phyloP scores from a whole-genome alignment of 176 grass and related monocot species.

The Alloteropsis semialata region DNA sequence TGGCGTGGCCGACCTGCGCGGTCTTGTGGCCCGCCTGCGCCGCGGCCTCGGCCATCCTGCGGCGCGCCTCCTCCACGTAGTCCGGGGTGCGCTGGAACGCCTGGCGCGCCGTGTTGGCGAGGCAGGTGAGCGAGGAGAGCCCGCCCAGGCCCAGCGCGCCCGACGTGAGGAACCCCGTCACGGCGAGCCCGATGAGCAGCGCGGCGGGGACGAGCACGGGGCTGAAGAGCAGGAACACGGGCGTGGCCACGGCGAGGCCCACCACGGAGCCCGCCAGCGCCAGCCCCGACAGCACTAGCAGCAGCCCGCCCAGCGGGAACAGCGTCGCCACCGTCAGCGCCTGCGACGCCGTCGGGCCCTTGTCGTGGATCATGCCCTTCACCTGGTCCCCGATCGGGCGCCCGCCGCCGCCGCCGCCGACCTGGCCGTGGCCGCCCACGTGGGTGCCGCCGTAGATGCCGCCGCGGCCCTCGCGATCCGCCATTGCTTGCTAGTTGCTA shows the following conservation, averaged over 20 bases:
- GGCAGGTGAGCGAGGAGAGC: constrained; percentile 54
- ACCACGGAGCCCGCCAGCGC: constrained; percentile 58
- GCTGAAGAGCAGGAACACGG: constrained; percentile 91
- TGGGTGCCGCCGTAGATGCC: constrained; percentile 1
- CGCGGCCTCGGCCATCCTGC: constrained; percentile 60
- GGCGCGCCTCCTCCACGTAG: constrained; percentile 64
- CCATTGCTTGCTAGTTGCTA: constrained; percentile 27
- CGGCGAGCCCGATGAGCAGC: constrained; percentile 67
- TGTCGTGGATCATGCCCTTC: constrained; percentile 63
- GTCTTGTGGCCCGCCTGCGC: constrained; percentile 61
- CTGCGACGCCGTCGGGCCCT: constrained; percentile 67
- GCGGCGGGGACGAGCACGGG: constrained; percentile 73
- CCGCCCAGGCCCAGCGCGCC: constrained; percentile 75
- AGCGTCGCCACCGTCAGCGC: constrained; percentile 82
- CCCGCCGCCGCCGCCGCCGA: neutral
- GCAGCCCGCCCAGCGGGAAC: constrained; percentile 73
- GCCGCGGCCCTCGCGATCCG: constrained; percentile 37
- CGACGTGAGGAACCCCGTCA: constrained; percentile 71
- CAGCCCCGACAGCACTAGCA: constrained; percentile 67
- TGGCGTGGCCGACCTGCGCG: constrained; percentile 38
- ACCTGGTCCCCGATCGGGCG: constrained; percentile 29
- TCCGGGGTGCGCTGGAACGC: constrained; percentile 50
- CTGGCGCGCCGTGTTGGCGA: constrained; percentile 51
- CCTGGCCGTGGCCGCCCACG: neutral
- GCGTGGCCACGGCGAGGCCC: constrained; percentile 58